These are phyloP conservation scores for Fusarium sublunatum DNA, from an alignment of 2,329 filamentous ascomycete genomes.

Conservation along the genomic window DNA sequence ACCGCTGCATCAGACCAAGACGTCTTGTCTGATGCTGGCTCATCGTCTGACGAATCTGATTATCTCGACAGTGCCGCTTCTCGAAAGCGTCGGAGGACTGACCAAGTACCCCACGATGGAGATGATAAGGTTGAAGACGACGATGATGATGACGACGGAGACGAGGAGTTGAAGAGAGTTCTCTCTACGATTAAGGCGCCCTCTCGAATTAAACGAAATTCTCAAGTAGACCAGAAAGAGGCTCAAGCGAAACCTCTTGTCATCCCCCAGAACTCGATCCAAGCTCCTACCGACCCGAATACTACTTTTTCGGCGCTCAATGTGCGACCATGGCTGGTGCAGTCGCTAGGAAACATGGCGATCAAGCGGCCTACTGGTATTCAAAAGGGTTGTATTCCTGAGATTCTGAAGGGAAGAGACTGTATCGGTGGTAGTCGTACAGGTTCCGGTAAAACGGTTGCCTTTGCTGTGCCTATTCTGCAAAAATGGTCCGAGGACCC, in stretches of 20 bases:
- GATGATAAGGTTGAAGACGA: conserved; percentile 45
- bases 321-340: conserved; percentile 87
- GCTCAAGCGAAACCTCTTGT: conserved; percentile 33
- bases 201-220: conserved; percentile 63
- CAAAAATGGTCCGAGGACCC: conserved; percentile 95
- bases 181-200: conserved; percentile 62
- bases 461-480: conserved; percentile 93
- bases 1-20: conserved; percentile 33
- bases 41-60: conserved; percentile 59
- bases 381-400: conserved; percentile 91
- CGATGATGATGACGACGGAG: conserved; percentile 50
- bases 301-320: conserved; percentile 77
- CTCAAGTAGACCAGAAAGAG: conserved; percentile 36
- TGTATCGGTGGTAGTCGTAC: conserved; percentile 96
- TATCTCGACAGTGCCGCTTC: conserved; percentile 59
- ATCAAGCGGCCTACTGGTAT: conserved; percentile 92
- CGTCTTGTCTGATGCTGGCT: conserved; percentile 27
- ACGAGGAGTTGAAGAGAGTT: conserved; percentile 49
- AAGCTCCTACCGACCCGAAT: conserved; percentile 66
- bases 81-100: conserved; percentile 60
- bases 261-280: conserved; percentile 52
- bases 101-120: conserved; percentile 43
- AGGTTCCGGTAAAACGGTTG: conserved; percentile 96
- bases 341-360: conserved; percentile 78
- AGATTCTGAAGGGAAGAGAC: conserved; percentile 89